Base-by-base conservation (phyloP, 1,139 yeast species). In the Diutina pseudorugosa region DNA sequence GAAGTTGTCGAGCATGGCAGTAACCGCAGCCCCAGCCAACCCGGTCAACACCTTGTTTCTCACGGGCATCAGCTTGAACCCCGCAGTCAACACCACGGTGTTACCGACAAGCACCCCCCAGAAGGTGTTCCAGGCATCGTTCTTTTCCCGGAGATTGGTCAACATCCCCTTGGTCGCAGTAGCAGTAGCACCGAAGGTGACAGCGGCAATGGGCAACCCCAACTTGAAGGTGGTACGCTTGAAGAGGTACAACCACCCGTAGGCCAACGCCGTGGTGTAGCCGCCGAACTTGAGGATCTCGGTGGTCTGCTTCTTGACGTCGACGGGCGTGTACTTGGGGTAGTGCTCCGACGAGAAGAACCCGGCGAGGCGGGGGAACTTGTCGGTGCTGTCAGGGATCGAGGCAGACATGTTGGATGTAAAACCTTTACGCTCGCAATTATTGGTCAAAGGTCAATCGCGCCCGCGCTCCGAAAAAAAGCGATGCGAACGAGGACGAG, bases 101-200 rank as follows among this genome's bases (percentile, higher is more conserved):
- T 73, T 73, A 57, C 76, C 77, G 33, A 70, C 63, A 45, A 70
- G 73, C 52, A 73, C 73, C 20, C 71, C 78, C 71, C 73, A 68
- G 60, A 74, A 72, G 12, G 72, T 69, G 64, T 74, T 74, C 79
- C 79, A 74, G 49, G 74, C 76, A 62, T 74, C 79, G 59, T 73
- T 73, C 62, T 66, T 72, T 60, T 73, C 77, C 66, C 79, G 70
- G 59, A 74, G 65, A 61, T 74, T 74, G 56, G 77, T 67, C 51
- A 71, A 56, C 42, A 70, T 63, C 33, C 75, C 72, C 61, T 67
- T 72, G 52, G 72, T 60, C 52, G 71, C 75, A 50, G 75, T 70
- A 50, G 76, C 72, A 30, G 68, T 66, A n/a, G 77, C 72, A 52
- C 74, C 69, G 53, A 73, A 71, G 2, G 73, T 74, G 51, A 73